A percentile compares a stretch with the other conserved stretches of the same genome.
phyloP scores from a whole-genome alignment of 2,329 filamentous ascomycete species.

The Madurella fahalii region DNA sequence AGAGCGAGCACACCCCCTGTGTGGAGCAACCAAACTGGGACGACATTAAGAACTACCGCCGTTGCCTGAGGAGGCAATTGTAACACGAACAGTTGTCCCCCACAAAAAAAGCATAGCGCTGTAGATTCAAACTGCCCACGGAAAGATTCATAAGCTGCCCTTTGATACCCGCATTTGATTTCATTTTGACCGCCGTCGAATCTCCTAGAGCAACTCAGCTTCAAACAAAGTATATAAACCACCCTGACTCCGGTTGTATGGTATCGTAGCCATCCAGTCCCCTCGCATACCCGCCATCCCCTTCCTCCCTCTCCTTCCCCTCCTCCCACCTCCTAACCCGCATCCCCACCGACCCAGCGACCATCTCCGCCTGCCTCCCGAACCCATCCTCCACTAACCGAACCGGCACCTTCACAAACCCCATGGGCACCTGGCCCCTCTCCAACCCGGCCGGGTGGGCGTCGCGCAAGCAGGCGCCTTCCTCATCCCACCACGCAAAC shows the following conservation, averaged over 20 bases:
- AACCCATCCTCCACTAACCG: slow-evolving; percentile 26
- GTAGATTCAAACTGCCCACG: too few relatives aligned
- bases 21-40: neutral
- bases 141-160: too few relatives aligned
- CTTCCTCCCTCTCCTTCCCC: slow-evolving; percentile 3
- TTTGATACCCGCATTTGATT: too few relatives aligned
- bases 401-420: slow-evolving; percentile 30
- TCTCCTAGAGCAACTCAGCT: neutral
- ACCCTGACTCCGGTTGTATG: slow-evolving; percentile 30
- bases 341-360: slow-evolving; percentile 30
- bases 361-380: slow-evolving; percentile 29
- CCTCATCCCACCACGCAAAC: slow-evolving; percentile 32
- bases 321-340: slow-evolving; percentile 17
- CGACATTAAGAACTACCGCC: too few relatives aligned
- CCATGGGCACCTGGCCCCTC: slow-evolving; percentile 29
- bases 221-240: slow-evolving; percentile 30
- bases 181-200: neutral
- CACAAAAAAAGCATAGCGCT: too few relatives aligned
- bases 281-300: slow-evolving; percentile 5
- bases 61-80: neutral
- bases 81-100: too few relatives aligned
- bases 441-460: slow-evolving; percentile 15
- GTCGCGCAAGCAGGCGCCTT: slow-evolving; percentile 14
- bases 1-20: neutral
- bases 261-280: slow-evolving; percentile 24